phyloP scores from a whole-genome alignment of 805 yeast species.

The Ogataea henricii region DNA sequence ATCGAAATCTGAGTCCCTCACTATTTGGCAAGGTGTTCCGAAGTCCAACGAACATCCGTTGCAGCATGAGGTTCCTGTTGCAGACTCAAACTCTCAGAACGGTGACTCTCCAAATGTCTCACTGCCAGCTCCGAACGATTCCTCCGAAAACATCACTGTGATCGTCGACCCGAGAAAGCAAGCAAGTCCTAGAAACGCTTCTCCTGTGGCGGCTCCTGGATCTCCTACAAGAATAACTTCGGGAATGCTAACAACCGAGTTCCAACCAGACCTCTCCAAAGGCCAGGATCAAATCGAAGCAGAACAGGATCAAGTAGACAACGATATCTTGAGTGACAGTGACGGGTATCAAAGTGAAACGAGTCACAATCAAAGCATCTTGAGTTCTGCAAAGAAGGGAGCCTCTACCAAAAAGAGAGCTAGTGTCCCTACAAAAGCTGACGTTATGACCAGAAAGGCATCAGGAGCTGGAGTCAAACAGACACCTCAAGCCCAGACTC shows the following conservation, averaged over 20 bases:
- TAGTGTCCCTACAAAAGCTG: slow-evolving; percentile 36
- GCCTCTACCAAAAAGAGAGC: slow-evolving; percentile 23
- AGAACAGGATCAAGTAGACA: slow-evolving; percentile 17
- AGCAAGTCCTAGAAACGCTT: slow-evolving; percentile 26
- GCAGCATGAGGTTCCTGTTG: slow-evolving; percentile 5
- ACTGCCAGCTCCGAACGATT: slow-evolving; percentile 25
- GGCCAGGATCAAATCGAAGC: slow-evolving; percentile 24
- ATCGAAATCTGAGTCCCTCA: slow-evolving; percentile 10
- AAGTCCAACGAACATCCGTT: slow-evolving; percentile 1
- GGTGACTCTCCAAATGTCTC: slow-evolving; percentile 14
- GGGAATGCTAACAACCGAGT: slow-evolving; percentile 34
- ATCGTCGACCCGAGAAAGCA: slow-evolving; percentile 29
- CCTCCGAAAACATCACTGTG: slow-evolving; percentile 22
- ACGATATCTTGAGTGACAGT: slow-evolving; percentile 19
- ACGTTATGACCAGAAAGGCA: slow-evolving; percentile 22
- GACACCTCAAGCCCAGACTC: slow-evolving; percentile 16
- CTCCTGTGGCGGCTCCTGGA: slow-evolving; percentile 36
- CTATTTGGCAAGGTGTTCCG: slow-evolving; percentile 25
- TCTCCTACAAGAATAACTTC: slow-evolving; percentile 40
- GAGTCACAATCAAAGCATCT: slow-evolving; percentile 8
- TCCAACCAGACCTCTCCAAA: slow-evolving; percentile 39
- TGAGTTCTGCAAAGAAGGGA: slow-evolving; percentile 1
- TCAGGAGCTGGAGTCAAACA: slow-evolving; percentile 14
- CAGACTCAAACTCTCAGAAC: slow-evolving; percentile 1
- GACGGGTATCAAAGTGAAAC: slow-evolving; percentile 28